Evolutionary conservation across 2,329 filamentous ascomycete genomes (phyloP).

Genomic region (Xylariales sp.): DNA sequence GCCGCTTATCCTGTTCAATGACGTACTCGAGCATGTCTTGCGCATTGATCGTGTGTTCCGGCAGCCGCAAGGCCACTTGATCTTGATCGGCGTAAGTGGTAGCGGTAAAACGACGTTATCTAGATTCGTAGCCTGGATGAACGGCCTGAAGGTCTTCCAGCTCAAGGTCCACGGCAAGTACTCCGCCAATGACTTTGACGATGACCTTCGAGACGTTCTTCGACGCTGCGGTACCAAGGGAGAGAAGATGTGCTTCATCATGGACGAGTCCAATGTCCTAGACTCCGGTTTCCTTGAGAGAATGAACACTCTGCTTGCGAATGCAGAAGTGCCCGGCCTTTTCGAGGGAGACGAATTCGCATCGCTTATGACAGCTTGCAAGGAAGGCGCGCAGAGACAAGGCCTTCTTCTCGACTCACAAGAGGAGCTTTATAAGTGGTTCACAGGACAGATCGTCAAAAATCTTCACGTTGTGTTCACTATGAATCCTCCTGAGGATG

Average conservation of each 20-base stretch:
- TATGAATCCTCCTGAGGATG: constrained; percentile 98
- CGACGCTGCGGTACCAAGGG: constrained; percentile 94
- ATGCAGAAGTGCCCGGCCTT: constrained; percentile 97
- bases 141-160: constrained; percentile 96
- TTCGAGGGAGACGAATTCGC: constrained; percentile 99
- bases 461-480: constrained; percentile 99
- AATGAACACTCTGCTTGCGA: constrained; percentile 98
- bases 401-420: constrained; percentile 93
- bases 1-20: constrained; percentile 97
- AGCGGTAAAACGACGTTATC: constrained; percentile 98
- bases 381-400: constrained; percentile 95
- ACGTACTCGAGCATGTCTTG: constrained; percentile 95
- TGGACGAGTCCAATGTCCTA: constrained; percentile 98
- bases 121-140: constrained; percentile 99
- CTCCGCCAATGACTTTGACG: constrained; percentile 96
- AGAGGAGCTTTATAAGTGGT: constrained; percentile 99
- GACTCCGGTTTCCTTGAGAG: constrained; percentile 98
- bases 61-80: constrained; percentile 95
- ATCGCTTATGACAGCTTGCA: constrained; percentile 98
- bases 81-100: constrained; percentile 96
- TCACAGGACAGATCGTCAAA: constrained; percentile 98
- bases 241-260: constrained; percentile 99
- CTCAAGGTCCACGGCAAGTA: constrained; percentile 99
- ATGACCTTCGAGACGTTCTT: constrained; percentile 90
- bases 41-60: constrained; percentile 98